These are phyloP conservation scores for Sugiyamaella lignohabitans DNA, from an alignment of 805 yeast species.

Conservation along the genomic window DNA sequence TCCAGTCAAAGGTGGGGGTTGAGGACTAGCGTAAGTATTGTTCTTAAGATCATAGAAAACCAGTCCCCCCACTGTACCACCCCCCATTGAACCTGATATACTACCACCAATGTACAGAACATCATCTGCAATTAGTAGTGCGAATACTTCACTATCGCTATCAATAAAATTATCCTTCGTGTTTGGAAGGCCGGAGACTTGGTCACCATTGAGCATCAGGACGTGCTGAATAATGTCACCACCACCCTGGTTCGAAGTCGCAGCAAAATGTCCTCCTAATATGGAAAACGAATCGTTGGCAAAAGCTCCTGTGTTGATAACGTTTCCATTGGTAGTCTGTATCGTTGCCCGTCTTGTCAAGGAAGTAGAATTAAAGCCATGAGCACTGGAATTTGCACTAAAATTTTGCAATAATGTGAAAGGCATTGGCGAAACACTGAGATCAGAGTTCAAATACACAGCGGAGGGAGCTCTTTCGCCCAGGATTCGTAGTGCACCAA, in stretches of 20 bases:
- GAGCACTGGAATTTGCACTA: constrained; percentile 1
- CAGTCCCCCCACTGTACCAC: constrained; percentile 38
- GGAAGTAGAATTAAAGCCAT: constrained; percentile 2
- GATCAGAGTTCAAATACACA: constrained; percentile 11
- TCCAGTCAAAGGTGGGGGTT: constrained; percentile 42
- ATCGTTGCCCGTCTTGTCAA: constrained; percentile 15
- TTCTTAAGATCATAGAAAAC: constrained; percentile 46
- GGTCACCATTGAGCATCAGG: constrained; percentile 27
- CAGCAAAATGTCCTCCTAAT: constrained; percentile 54
- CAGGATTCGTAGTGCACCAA: constrained; percentile 28
- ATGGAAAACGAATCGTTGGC: constrained; percentile 45
- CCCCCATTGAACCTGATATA: constrained; percentile 23
- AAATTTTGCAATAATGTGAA: constrained; percentile 10
- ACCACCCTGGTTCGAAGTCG: constrained; percentile 27
- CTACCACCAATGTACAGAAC: constrained; percentile 31
- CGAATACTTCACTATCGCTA: constrained; percentile 20
- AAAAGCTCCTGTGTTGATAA: constrained; percentile 34
- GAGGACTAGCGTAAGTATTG: constrained; percentile 37
- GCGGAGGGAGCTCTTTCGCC: constrained; percentile 28
- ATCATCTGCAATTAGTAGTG: constrained; percentile 22
- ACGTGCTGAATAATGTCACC: constrained; percentile 26
- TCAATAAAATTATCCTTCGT: constrained; percentile 10
- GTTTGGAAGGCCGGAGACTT: constrained; percentile 19
- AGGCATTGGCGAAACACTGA: constrained; percentile 18
- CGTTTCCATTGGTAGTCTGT: background rate